A percentile compares a stretch with the other conserved stretches of the same genome.
Conservation (phyloP, 208 protist genomes). For the Wallacemonas sp. region DNA sequence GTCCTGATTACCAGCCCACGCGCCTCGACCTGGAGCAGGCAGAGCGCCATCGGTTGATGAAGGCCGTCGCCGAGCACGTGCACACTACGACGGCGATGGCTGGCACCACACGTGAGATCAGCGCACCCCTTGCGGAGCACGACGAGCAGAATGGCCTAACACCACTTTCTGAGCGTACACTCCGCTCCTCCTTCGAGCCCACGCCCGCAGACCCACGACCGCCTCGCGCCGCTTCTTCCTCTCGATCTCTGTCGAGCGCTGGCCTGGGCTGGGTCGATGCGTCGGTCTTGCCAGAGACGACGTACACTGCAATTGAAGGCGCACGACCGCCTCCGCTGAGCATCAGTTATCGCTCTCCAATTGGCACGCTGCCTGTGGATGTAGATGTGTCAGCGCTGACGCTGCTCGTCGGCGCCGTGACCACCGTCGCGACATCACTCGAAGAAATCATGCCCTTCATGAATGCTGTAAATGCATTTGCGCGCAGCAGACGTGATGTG, state of each 20-base stretch:
- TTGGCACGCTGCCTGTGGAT: constrained; percentile 31
- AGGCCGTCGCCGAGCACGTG: neutral
- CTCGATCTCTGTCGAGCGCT: too few species aligned
- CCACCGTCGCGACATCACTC: constrained; percentile 25
- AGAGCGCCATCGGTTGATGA: constrained; percentile 8
- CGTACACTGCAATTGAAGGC: constrained; percentile 11
- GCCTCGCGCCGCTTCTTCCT: too few species aligned
- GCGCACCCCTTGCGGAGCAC: too few species aligned
- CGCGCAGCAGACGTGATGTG: constrained; percentile 15
- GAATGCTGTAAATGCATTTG: constrained; percentile 27
- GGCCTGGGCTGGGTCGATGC: neutral
- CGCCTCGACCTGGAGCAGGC: constrained; percentile 22
- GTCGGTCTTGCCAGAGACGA: neutral
- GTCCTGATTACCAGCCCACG: constrained; percentile 21
- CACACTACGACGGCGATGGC: too few species aligned
- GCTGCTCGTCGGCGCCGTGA: constrained; percentile 22
- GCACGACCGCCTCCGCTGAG: constrained; percentile 16
- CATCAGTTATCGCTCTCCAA: constrained; percentile 36
- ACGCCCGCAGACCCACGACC: too few species aligned
- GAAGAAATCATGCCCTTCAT: constrained; percentile 33
- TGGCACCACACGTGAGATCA: too few species aligned
- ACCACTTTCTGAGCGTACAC: neutral
- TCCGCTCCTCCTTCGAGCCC: too few species aligned
- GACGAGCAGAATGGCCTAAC: too few species aligned
- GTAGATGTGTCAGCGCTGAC: constrained; percentile 38